Base-by-base conservation (phyloP, 2,329 filamentous ascomycete genomes). In the Cladorrhinum sp. region DNA sequence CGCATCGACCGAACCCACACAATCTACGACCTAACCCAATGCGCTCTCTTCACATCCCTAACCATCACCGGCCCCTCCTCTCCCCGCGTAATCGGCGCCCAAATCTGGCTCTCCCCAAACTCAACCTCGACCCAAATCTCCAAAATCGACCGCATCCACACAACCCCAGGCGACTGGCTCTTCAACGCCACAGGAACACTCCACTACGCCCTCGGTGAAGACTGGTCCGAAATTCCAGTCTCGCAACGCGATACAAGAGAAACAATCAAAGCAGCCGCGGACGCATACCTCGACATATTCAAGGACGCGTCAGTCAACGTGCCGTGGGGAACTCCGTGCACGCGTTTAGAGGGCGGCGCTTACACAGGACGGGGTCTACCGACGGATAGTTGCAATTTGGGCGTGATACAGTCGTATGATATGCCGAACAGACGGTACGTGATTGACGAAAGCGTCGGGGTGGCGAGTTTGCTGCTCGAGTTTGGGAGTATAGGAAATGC, bases 281-380 rank as follows among this genome's bases (percentile, higher is more conserved):
- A 62, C 33, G 57, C 62, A 3, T 64, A 62, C 30, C 39, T 64
- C 12, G 62, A 64, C 54, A 30, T 59, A 2, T 64, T 56, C 42
- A 60, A 55, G 20, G 57, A 57, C 36, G 36, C 26, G 3, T 68
- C 65, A 63, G 59, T 72, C 1, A 64, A 68, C 1, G 70, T 76
- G 9, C 73, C 73, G 1, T 76, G 72, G 72, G 73, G 72, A 39
- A 71, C 70, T 24, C 73, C 73, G 0, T 76, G 74, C 65, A 68
- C 61, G n/a, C 68, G 74, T 5, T 70, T 71, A 3, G 68, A 71
- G 57, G 69, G 68, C 12, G 53, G 55, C 10, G 62, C 57, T 33
- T 74, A 74, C 59, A 72, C 72, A 8, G 72, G 72, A 8, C 65
- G 58, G 14, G 72, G 72, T 20, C 63, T 65, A 10, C 56, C 61